A percentile compares a stretch with the other conserved stretches of the same genome.
These are phyloP conservation scores for Ascoidea rubescens DNA, from an alignment of 805 yeast genomes.

Conservation along the genomic window DNA sequence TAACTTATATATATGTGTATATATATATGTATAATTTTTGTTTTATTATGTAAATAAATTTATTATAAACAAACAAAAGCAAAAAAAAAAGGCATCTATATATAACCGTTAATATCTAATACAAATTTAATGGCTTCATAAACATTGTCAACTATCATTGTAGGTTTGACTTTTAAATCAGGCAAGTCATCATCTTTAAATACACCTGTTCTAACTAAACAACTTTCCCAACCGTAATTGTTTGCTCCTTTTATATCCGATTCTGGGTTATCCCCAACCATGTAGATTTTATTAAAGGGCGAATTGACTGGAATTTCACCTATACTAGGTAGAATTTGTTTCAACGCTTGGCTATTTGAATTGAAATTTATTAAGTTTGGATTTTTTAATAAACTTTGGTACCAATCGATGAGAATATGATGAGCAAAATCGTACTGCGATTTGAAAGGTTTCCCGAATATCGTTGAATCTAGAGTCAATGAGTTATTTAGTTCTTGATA, in stretches of 20 bases:
- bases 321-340: conserved; percentile 28
- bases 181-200: conserved; percentile 48
- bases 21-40: too few species aligned
- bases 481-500: conserved; percentile 42
- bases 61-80: too few species aligned
- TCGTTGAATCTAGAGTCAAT: conserved; percentile 31
- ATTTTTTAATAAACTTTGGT: conserved; percentile 15
- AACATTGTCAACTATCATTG: conserved; percentile 35
- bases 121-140: conserved; percentile 30
- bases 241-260: conserved; percentile 88
- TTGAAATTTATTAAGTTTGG: neutral
- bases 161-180: conserved; percentile 30
- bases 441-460: conserved; percentile 72
- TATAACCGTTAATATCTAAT: conserved; percentile 3
- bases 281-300: conserved; percentile 55
- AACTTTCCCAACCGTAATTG: conserved; percentile 76
- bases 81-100: too few species aligned
- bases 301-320: conserved; percentile 24
- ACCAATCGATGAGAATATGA: conserved; percentile 44
- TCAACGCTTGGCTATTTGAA: conserved; percentile 6
- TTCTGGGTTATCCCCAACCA: conserved; percentile 97
- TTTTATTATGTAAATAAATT: too few species aligned
- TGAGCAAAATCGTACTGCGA: conserved; percentile 78
- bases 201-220: conserved; percentile 81
- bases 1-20: too few species aligned